Percentiles rank a stretch among this genome's conserved stretches.
These are phyloP conservation scores for Russula emetica DNA, from an alignment of 768 basidiomycete genomes.

Conservation along the genomic window DNA sequence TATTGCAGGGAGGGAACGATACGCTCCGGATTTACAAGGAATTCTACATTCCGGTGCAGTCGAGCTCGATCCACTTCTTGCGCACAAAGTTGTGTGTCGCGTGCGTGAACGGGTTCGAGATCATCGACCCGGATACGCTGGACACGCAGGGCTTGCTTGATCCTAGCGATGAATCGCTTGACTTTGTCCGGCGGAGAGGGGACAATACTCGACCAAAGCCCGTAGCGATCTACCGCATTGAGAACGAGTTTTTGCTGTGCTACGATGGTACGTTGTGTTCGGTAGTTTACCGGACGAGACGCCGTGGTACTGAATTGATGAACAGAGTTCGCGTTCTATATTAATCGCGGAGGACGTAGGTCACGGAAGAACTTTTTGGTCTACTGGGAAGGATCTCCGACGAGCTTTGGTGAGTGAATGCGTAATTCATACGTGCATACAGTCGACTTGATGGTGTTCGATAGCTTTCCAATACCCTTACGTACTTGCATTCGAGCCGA, in stretches of 20 bases:
- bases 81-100: constrained; percentile 98
- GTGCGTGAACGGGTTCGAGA: constrained; percentile 96
- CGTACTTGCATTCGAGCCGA: constrained; percentile 92
- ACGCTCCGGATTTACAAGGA: constrained; percentile 94
- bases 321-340: constrained; percentile 96
- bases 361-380: constrained; percentile 92
- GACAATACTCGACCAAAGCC: constrained; percentile 78
- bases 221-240: constrained; percentile 95
- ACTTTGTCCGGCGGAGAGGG: constrained; percentile 89
- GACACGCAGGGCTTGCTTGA: constrained; percentile 96
- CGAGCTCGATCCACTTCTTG: constrained; percentile 92
- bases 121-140: constrained; percentile 93
- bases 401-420: constrained; percentile 79
- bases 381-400: constrained; percentile 92
- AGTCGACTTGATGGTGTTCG: not conserved
- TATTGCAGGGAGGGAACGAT: constrained; percentile 92
- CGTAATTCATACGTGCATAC: not conserved
- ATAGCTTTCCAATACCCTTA: constrained; percentile 94
- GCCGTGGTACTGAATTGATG: not conserved
- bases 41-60: constrained; percentile 98
- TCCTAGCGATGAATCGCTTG: constrained; percentile 83
- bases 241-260: constrained; percentile 93
- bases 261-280: constrained; percentile 75
- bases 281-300: not conserved
- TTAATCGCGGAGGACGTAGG: constrained; percentile 92